Conservation (phyloP, 2,329 filamentous ascomycete genomes). For the Colletotrichum aenigma region DNA sequence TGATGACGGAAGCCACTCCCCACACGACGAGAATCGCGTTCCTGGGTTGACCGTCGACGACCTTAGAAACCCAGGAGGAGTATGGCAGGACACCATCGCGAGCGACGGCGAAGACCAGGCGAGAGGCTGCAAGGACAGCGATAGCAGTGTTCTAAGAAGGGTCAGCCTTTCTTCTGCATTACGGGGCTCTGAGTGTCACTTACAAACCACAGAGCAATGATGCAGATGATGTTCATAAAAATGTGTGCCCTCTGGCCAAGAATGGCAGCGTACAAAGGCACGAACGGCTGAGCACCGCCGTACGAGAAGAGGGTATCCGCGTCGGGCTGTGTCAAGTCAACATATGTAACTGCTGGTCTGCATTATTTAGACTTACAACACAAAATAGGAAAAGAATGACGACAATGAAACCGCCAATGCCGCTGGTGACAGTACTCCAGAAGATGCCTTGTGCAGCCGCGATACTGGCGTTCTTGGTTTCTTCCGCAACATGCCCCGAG, state of each 20-base stretch:
- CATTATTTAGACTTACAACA: constrained; percentile 38
- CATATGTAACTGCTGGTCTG: not conserved
- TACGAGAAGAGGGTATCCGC: constrained; percentile 57
- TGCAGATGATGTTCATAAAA: constrained; percentile 65
- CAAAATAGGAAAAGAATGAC: constrained; percentile 67
- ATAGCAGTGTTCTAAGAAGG: constrained; percentile 57
- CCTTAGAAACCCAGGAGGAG: constrained; percentile 60
- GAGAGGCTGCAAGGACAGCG: constrained; percentile 61
- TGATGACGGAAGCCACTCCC: constrained; percentile 55
- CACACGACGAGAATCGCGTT: constrained; percentile 66
- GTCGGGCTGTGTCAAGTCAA: constrained; percentile 43
- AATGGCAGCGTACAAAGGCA: constrained; percentile 60
- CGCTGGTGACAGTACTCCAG: constrained; percentile 62
- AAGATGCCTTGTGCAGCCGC: constrained; percentile 65
- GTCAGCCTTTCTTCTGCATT: not conserved
- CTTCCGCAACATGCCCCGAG: constrained; percentile 64
- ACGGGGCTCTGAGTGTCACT: constrained; percentile 20
- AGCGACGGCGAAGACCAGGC: constrained; percentile 67
- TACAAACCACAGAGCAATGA: constrained; percentile 55
- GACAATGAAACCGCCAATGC: constrained; percentile 56
- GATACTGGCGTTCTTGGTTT: constrained; percentile 61
- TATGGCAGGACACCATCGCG: constrained; percentile 65
- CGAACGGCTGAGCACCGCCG: constrained; percentile 61
- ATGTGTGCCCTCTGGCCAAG: constrained; percentile 61
- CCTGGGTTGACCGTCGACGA: constrained; percentile 59